Conservation (phyloP, 495 filamentous ascomycete species). For the Delitschia confertaspora region DNA sequence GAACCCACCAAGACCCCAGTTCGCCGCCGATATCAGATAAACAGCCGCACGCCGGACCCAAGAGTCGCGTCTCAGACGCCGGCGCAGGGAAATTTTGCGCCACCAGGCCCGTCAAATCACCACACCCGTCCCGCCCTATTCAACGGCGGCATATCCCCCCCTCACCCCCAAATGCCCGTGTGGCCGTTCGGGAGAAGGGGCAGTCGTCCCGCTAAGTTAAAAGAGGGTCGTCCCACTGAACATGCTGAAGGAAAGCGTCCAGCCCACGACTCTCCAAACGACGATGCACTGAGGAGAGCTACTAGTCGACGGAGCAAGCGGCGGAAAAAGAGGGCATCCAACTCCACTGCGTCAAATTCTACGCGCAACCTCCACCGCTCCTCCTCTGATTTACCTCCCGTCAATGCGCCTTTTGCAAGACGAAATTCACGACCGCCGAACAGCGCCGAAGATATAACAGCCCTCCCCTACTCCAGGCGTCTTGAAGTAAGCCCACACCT, state of each 20-base stretch:
- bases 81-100: slow-evolving; percentile 4
- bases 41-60: slow-evolving; percentile 4
- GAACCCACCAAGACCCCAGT: background rate
- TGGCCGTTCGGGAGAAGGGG: slow-evolving; percentile 28
- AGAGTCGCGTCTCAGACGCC: slow-evolving; percentile 3
- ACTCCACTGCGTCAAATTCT: slow-evolving; percentile 17
- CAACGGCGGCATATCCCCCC: background rate
- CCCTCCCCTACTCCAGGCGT: slow-evolving; percentile 29
- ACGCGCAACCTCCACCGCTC: slow-evolving; percentile 19
- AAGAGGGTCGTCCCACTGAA: slow-evolving; percentile 16
- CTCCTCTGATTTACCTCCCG: slow-evolving; percentile 10
- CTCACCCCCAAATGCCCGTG: slow-evolving; percentile 23
- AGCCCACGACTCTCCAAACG: slow-evolving; percentile 8
- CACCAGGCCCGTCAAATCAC: background rate
- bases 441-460: slow-evolving; percentile 36
- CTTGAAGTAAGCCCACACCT: slow-evolving; percentile 35
- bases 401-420: slow-evolving; percentile 3
- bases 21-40: slow-evolving; percentile 6
- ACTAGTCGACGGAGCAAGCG: slow-evolving; percentile 17
- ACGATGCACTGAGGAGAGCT: slow-evolving; percentile 18
- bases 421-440: background rate
- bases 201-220: slow-evolving; percentile 20
- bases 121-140: background rate
- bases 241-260: slow-evolving; percentile 23
- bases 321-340: slow-evolving; percentile 21